Evolutionary conservation across 2,329 filamentous ascomycete species (phyloP).

Genomic region (Ophiostoma sp.): DNA sequence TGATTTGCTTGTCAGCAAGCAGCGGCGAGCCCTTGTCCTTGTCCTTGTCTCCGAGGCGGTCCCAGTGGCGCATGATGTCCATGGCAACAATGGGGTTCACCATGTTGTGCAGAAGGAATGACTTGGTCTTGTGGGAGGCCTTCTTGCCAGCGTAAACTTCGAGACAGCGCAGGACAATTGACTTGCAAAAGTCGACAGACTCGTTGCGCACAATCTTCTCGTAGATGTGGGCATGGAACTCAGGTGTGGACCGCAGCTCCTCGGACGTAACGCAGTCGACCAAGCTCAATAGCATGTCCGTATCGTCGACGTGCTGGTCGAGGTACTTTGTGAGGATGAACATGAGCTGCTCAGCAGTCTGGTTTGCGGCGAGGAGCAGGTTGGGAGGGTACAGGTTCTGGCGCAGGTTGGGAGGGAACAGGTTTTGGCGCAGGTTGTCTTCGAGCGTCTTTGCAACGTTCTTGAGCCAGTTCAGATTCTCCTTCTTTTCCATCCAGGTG

Average conservation of each 20-base stretch:
- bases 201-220: slow-evolving; percentile 74
- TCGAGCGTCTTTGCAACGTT: slow-evolving; percentile 73
- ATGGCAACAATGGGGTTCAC: slow-evolving; percentile 95
- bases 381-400: slow-evolving; percentile 62
- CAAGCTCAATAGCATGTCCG: slow-evolving; percentile 78
- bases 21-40: slow-evolving; percentile 49
- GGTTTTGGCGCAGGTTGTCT: slow-evolving; percentile 63
- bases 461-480: slow-evolving; percentile 55
- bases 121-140: slow-evolving; percentile 82
- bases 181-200: slow-evolving; percentile 79
- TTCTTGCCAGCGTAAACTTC: slow-evolving; percentile 77
- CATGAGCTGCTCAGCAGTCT: slow-evolving; percentile 85
- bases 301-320: slow-evolving; percentile 64
- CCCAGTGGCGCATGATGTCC: slow-evolving; percentile 85
- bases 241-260: slow-evolving; percentile 71
- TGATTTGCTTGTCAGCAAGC: slow-evolving; percentile 79
- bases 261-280: slow-evolving; percentile 79
- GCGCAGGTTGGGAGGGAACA: slow-evolving; percentile 64
- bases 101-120: slow-evolving; percentile 84
- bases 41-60: slow-evolving; percentile 46
- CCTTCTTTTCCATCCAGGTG: slow-evolving; percentile 71
- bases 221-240: slow-evolving; percentile 78
- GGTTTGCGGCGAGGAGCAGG: slow-evolving; percentile 78
- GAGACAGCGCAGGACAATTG: slow-evolving; percentile 75
- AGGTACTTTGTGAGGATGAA: slow-evolving; percentile 76